Base-by-base conservation (phyloP, 2,329 filamentous ascomycete genomes). In the Trichophaea hybrida region DNA sequence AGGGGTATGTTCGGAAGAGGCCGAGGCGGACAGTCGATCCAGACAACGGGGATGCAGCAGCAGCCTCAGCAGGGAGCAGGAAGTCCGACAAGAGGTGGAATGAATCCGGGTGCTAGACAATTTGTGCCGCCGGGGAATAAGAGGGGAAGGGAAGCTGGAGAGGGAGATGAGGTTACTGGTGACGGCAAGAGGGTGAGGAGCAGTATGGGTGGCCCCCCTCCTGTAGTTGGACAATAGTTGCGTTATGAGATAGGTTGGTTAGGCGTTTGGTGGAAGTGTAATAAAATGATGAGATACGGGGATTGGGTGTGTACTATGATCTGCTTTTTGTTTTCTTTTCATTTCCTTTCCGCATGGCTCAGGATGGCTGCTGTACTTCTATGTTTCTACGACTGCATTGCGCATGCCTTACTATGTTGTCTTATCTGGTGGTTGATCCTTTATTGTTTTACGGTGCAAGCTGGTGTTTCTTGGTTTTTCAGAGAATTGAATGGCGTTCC, bases 21-120 rank as follows among this genome's bases (percentile, higher is more conserved):
- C 12, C 57, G 61, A 35, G 55, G 58, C 13, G 59, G 57, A 50
- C 56, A 58, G 13, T 46, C 53, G 34, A 17, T 37, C 24, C 46
- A 52, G 33, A 50, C 46, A 24, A 40, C 34, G n/a, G 56, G 56
- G n/a, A 24, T 24, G 12, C 56, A 58, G 53, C 44, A 13, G 40
- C 34, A 37, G 17, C 54, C 50, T 33, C 50, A 56, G n/a, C 57
- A 55, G n/a, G 62, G 15, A 38, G 55, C 35, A 17, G 34, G 17
- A 15, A 32, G 12, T 52, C 55, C 32, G 43, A 52, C 13, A 51
- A 58, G 49, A 6, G 56, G 56, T 5, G 52, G 55, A 7, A 62
- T 65, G 64, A 65, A 65, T 35, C 62, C 64, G 1, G 64, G 60
- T 6, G 64, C 64, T 40, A 55, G 64, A 55, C 64, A 65, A 55